Percentiles rank a stretch among this genome's conserved stretches.
Evolutionary conservation across 1,284 basidiomycete species (phyloP).

Genomic region (Cryptococcus hybrid): DNA sequence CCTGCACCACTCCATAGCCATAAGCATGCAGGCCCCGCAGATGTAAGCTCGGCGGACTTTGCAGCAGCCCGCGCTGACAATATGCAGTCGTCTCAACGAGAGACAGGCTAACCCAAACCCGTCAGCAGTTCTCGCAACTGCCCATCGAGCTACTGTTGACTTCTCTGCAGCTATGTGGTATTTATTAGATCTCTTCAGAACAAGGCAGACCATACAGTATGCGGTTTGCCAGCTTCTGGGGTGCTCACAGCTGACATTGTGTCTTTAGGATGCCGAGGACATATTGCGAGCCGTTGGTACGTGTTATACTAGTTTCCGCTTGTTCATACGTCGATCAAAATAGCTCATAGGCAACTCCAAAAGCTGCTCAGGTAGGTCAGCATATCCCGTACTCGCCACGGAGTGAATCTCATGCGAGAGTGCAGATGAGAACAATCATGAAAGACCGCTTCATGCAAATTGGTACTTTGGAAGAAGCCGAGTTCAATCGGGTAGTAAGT

Average conservation of each 20-base stretch:
- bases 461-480: conserved; percentile 46
- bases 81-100: conserved; percentile 39
- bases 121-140: conserved; percentile 12
- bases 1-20: neutral
- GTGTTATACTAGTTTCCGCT: neutral
- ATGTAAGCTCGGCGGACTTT: conserved; percentile 13
- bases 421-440: conserved; percentile 48
- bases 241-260: neutral
- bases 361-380: conserved; percentile 24
- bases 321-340: neutral
- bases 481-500: conserved; percentile 44
- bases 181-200: conserved; percentile 40
- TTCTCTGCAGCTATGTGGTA: conserved; percentile 33
- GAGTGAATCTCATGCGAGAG: neutral
- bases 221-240: neutral
- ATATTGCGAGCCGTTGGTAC: conserved; percentile 48
- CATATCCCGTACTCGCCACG: neutral
- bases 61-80: neutral
- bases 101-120: conserved; percentile 44
- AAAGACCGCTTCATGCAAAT: conserved; percentile 44
- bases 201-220: conserved; percentile 33
- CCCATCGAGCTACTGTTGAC: neutral
- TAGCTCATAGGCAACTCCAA: neutral
- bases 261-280: conserved; percentile 35
- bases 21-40: conserved; percentile 28